Conservation (phyloP, 441 rosid species). For the Arabidopsis hybrid region DNA sequence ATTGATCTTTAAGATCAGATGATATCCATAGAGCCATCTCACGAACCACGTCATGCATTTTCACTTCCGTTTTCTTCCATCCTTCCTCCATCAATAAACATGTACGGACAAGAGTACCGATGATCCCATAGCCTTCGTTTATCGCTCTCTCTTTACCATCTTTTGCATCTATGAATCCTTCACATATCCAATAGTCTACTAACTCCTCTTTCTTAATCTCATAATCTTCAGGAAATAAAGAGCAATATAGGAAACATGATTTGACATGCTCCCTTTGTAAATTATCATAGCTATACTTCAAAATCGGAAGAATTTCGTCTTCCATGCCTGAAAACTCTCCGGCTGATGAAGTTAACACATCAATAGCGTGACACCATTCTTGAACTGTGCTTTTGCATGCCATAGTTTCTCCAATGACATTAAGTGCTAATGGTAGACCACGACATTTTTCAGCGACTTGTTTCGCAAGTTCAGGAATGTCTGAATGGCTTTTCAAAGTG, state of each 20-base stretch:
- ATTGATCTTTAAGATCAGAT: constrained; percentile 14
- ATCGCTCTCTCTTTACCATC: background rate
- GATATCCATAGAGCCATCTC: constrained; percentile 51
- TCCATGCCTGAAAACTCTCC: constrained; percentile 1
- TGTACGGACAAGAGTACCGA: constrained; percentile 11
- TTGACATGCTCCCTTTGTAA: background rate
- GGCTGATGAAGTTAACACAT: background rate
- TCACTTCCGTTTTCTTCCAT: background rate
- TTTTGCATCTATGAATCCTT: background rate
- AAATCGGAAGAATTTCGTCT: background rate
- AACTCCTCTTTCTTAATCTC: background rate
- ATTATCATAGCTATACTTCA: constrained; percentile 14
- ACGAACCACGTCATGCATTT: constrained; percentile 39
- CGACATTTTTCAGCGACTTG: background rate
- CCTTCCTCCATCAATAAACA: background rate
- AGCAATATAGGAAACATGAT: constrained; percentile 4
- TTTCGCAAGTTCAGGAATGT: background rate
- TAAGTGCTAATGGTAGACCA: constrained; percentile 13
- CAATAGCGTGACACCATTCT: background rate
- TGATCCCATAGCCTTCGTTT: constrained; percentile 1
- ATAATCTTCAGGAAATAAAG: constrained; percentile 2
- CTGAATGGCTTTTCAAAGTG: background rate
- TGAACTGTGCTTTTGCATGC: constrained; percentile 8
- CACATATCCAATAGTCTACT: constrained; percentile 2
- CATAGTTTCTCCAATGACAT: background rate